Conservation (phyloP, 306 rosid genomes). For the Crataegus laevigata region DNA sequence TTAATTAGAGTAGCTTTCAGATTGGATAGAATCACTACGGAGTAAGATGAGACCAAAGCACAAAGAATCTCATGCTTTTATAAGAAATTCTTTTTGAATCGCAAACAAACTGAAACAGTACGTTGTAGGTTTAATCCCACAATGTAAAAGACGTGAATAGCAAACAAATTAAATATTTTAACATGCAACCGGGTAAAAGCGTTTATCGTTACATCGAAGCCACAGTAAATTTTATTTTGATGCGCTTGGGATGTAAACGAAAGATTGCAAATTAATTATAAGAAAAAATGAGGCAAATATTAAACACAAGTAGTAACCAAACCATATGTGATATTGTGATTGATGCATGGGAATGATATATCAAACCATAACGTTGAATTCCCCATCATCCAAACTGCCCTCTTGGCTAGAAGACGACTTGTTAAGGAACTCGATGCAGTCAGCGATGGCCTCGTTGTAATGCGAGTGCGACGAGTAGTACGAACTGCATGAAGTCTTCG, state of each 20-base stretch:
- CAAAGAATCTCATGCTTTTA: too few relatives aligned
- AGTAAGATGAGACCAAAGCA: too few relatives aligned
- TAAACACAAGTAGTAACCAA: neutral
- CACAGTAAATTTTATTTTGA: neutral
- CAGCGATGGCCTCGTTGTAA: constrained; percentile 67
- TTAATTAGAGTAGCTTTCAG: too few relatives aligned
- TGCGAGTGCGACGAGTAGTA: constrained; percentile 69
- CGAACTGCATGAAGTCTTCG: constrained; percentile 71
- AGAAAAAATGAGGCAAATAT: neutral
- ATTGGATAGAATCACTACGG: too few relatives aligned
- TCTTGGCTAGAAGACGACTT: constrained; percentile 44
- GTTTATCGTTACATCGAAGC: neutral
- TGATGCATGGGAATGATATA: neutral
- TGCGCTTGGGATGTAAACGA: neutral
- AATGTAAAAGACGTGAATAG: neutral
- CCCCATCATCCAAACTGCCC: constrained; percentile 29
- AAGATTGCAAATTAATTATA: neutral
- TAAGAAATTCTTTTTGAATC: too few relatives aligned
- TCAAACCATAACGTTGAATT: constrained; percentile 34
- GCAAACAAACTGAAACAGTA: neutral
- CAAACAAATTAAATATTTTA: neutral
- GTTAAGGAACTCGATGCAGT: constrained; percentile 81
- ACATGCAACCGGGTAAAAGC: neutral
- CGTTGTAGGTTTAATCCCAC: neutral
- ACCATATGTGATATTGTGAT: neutral